Conservation (phyloP, 2,329 filamentous ascomycete genomes). For the Arthrobotrys pseudoclavata region DNA sequence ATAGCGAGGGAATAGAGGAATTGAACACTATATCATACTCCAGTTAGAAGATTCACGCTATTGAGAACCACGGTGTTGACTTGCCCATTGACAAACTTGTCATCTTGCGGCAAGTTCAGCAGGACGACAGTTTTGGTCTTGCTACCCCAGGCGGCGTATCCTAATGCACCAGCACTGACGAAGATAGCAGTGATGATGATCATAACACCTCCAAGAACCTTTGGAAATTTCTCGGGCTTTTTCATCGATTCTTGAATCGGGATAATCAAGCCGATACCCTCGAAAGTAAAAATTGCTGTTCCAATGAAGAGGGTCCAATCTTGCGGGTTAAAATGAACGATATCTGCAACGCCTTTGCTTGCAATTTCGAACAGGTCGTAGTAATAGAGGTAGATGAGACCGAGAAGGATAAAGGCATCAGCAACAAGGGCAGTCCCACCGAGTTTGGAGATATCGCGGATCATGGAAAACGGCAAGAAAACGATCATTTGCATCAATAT, state of each 20-base stretch:
- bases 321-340: conserved; percentile 87
- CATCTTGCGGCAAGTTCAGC: conserved; percentile 94
- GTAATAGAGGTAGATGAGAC: conserved; percentile 93
- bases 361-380: conserved; percentile 90
- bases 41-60: background rate
- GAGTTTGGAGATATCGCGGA: conserved; percentile 97
- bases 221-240: conserved; percentile 88
- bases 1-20: conserved; percentile 99
- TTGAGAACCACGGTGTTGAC: background rate
- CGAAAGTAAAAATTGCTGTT: conserved; percentile 98
- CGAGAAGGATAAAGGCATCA: conserved; percentile 92
- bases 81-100: conserved; percentile 86
- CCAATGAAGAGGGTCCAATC: conserved; percentile 99
- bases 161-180: conserved; percentile 89
- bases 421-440: conserved; percentile 94
- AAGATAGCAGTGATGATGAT: conserved; percentile 93
- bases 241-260: conserved; percentile 98
- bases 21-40: conserved; percentile 73
- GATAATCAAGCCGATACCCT: conserved; percentile 96
- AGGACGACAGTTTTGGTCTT: conserved; percentile 96
- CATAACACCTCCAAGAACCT: conserved; percentile 91
- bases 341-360: conserved; percentile 79
- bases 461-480: conserved; percentile 91
- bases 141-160: conserved; percentile 95
- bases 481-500: conserved; percentile 96